Percentiles rank a stretch among this genome's conserved stretches.
These are phyloP conservation scores for Neurospora sp. DNA, from an alignment of 495 filamentous ascomycete species.

Conservation along the genomic window DNA sequence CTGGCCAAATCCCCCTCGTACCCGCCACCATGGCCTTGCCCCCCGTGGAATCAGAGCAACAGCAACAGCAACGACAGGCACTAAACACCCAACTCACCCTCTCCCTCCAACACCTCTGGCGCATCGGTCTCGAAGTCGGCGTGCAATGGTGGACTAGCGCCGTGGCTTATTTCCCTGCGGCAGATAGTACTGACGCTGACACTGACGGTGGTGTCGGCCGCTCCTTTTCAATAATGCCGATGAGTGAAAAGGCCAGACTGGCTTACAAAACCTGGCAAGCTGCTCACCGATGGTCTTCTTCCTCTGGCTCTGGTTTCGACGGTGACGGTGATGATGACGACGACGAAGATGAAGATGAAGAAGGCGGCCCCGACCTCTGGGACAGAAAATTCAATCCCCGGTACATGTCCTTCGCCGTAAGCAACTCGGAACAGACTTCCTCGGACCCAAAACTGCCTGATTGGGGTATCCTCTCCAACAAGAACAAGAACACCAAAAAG, in stretches of 20 bases:
- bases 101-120: slow-evolving; percentile 80
- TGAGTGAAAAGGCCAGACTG: slow-evolving; percentile 6
- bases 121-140: slow-evolving; percentile 63
- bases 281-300: slow-evolving; percentile 19
- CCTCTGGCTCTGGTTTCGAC: too few species aligned
- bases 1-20: slow-evolving; percentile 85
- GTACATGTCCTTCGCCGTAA: slow-evolving; percentile 20
- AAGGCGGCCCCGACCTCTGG: slow-evolving; percentile 57
- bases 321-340: background rate
- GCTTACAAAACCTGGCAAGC: slow-evolving; percentile 25
- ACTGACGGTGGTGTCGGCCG: too few species aligned
- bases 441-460: slow-evolving; percentile 20
- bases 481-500: slow-evolving; percentile 3
- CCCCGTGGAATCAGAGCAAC: background rate
- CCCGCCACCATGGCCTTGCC: slow-evolving; percentile 68
- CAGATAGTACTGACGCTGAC: background rate
- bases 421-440: background rate
- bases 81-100: slow-evolving; percentile 33
- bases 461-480: slow-evolving; percentile 23
- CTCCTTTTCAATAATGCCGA: background rate
- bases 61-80: slow-evolving; percentile 3
- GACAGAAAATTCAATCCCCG: slow-evolving; percentile 49
- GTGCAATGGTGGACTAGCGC: slow-evolving; percentile 65
- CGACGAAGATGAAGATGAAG: slow-evolving; percentile 9
- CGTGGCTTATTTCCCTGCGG: slow-evolving; percentile 55